Base-by-base conservation (phyloP, 345 rosid genomes). In the Erodium maritimum region DNA sequence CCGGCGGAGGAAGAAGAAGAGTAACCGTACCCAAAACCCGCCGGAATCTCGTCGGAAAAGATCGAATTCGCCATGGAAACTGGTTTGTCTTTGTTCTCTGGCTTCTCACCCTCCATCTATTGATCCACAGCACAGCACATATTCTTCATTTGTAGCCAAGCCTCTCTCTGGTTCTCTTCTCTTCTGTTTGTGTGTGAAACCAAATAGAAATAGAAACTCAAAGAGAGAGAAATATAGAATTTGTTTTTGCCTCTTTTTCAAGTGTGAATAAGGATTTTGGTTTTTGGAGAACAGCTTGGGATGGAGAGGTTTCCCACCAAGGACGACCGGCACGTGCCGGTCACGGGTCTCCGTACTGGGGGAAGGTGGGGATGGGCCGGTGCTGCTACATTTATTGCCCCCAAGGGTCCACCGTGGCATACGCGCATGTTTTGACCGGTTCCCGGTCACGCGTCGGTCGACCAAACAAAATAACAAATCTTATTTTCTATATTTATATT, bases 211-310 rank as follows among this genome's bases (percentile, higher is more conserved):
- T n/a, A n/a, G n/a, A n/a, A n/a, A n/a, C n/a, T n/a, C 21, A 34
- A 52, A 71, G 70, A 63, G 65, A 71, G 59, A 62, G 71, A 64
- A 59, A 48, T 17, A 48, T 16, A 54, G 68, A 51, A 59, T n/a
- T n/a, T n/a, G n/a, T n/a, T 37, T 60, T 34, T 29, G 34, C 67
- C 83, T 81, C 86, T 80, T 86, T 20, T 13, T 21, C 19, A 57
- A 80, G 81, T 57, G 56, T 76, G 63, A 50, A 61, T 64, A 23
- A 33, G 60, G 34, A 25, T 8, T 60, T 55, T 67, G 69, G 77
- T 63, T 69, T 75, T 73, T 83, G 87, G 88, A 76, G 60, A 77
- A 83, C 88, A 84, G 88, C 81, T 79, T 70, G 73, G 73, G 69
- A 57, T 59, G 76, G 51, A 64, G 73, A 81, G 84, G 70, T 76